phyloP scores from a whole-genome alignment of 495 filamentous ascomycete genomes.

The Apiosordaria backusii region DNA sequence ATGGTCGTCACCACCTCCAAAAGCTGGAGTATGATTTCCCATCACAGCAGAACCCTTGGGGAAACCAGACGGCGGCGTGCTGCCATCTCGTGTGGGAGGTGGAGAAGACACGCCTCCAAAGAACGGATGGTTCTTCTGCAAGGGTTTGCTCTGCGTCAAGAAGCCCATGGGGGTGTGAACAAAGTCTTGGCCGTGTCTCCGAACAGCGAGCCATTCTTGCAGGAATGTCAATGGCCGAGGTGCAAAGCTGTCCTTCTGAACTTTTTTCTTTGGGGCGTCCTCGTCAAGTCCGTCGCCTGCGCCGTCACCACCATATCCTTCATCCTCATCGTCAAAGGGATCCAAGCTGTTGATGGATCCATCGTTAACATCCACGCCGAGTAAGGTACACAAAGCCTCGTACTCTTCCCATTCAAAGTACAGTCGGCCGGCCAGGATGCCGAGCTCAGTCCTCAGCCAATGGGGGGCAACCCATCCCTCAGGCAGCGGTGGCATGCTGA shows the following conservation, averaged over 20 bases:
- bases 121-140: constrained; percentile 45
- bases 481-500: constrained; percentile 44
- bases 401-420: constrained; percentile 52
- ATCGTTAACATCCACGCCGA: constrained; percentile 19
- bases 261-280: background rate
- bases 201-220: constrained; percentile 48
- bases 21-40: background rate
- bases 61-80: background rate
- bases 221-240: constrained; percentile 38
- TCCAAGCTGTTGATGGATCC: background rate
- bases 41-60: background rate
- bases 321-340: background rate
- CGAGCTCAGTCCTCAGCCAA: constrained; percentile 52
- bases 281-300: background rate
- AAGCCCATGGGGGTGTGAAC: constrained; percentile 55
- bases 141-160: constrained; percentile 44
- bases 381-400: constrained; percentile 22
- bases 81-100: background rate
- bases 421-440: constrained; percentile 51
- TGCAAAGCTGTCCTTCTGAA: constrained; percentile 1
- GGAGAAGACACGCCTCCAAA: constrained; percentile 26
- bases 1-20: constrained; percentile 19
- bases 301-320: background rate
- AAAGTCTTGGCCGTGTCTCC: constrained; percentile 50
- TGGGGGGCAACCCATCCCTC: constrained; percentile 34